Evolutionary conservation across 495 filamentous ascomycete species (phyloP).

Genomic region (Letharia columbiana): DNA sequence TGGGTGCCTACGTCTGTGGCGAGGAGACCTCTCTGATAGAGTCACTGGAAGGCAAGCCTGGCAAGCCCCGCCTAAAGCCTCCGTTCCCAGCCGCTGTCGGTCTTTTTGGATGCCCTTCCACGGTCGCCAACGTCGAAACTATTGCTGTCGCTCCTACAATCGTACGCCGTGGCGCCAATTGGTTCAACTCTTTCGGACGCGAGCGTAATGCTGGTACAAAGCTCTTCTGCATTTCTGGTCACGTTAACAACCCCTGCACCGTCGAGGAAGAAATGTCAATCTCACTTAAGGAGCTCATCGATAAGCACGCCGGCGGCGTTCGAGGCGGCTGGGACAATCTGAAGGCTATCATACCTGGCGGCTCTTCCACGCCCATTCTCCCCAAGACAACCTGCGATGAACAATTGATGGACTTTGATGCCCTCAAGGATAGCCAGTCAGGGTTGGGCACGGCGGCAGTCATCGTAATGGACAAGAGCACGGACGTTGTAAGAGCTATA

Average conservation of each 20-base stretch:
- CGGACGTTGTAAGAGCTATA: constrained; percentile 91
- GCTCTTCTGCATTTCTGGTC: constrained; percentile 95
- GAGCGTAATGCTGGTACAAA: constrained; percentile 95
- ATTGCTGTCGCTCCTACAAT: constrained; percentile 93
- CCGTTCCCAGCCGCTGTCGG: constrained; percentile 96
- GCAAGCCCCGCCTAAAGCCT: constrained; percentile 96
- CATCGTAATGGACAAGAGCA: constrained; percentile 97
- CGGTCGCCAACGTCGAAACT: constrained; percentile 97
- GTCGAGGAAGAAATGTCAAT: constrained; percentile 99
- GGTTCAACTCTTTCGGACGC: constrained; percentile 89
- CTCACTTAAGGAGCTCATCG: constrained; percentile 85
- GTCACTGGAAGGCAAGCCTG: constrained; percentile 94
- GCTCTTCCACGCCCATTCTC: constrained; percentile 91
- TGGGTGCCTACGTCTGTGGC: constrained; percentile 94
- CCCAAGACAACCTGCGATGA: constrained; percentile 81
- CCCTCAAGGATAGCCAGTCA: constrained; percentile 91
- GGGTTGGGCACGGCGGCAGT: constrained; percentile 97
- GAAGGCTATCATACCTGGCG: constrained; percentile 87
- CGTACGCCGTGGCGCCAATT: constrained; percentile 79
- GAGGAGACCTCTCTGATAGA: constrained; percentile 98
- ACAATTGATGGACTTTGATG: constrained; percentile 98
- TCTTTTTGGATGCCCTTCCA: constrained; percentile 94
- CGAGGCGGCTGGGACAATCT: constrained; percentile 97
- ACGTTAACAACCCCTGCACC: constrained; percentile 97
- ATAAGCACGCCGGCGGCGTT: constrained; percentile 95